Evolutionary conservation across 31 red algal species (phyloP).

Genomic region (Odonthalia washingtoniensis): DNA sequence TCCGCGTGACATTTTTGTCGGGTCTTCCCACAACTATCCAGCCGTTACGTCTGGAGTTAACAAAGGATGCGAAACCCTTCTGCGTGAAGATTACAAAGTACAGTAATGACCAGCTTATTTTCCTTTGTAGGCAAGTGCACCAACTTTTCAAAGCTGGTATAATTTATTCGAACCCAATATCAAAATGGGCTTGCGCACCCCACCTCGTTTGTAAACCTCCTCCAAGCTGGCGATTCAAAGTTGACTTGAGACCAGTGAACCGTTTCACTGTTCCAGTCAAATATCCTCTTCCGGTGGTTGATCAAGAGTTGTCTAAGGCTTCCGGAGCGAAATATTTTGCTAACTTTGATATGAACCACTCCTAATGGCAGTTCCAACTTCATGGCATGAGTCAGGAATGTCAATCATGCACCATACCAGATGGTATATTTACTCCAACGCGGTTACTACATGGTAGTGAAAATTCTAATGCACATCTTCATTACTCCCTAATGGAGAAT

Average conservation of each 20-base stretch:
- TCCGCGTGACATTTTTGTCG: background rate
- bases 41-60: background rate
- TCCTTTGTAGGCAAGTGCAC: background rate
- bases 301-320: background rate
- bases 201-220: background rate
- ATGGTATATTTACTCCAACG: background rate
- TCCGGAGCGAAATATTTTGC: background rate
- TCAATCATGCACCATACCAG: background rate
- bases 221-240: background rate
- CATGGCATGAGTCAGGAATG: background rate
- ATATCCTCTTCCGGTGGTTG: background rate
- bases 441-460: background rate
- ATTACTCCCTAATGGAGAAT: background rate
- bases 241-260: conserved; percentile 8
- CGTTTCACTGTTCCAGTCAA: background rate
- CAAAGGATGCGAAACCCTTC: background rate
- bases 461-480: background rate
- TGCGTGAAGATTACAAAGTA: background rate
- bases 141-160: background rate
- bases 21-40: background rate
- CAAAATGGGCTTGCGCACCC: background rate
- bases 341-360: background rate
- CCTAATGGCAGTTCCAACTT: background rate
- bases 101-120: background rate
- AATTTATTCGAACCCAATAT: background rate